phyloP scores from a whole-genome alignment of 805 yeast species.

The Suhomyces emberorum region DNA sequence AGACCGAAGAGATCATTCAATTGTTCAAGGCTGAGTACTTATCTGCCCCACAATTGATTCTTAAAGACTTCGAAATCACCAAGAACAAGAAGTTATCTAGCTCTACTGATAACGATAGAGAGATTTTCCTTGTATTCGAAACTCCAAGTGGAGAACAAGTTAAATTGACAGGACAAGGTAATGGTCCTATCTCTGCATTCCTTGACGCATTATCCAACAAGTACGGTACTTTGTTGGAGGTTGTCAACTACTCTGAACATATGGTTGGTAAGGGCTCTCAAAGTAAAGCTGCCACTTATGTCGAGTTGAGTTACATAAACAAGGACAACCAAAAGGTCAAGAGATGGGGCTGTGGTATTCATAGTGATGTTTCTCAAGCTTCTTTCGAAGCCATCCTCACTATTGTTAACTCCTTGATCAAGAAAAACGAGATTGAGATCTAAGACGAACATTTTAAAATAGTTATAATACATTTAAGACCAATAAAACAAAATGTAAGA shows the following conservation, averaged over 20 bases:
- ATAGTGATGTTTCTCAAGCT: slow-evolving; percentile 43
- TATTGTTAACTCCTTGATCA: slow-evolving; percentile 22
- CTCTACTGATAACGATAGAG: slow-evolving; percentile 15
- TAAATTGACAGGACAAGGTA: slow-evolving; percentile 57
- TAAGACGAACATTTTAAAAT: no score
- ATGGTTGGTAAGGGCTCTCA: slow-evolving; percentile 68
- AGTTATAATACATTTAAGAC: no score
- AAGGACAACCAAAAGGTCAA: slow-evolving; percentile 33
- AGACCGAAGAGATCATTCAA: slow-evolving; percentile 58
- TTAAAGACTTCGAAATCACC: slow-evolving; percentile 23
- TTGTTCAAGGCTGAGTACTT: slow-evolving; percentile 58
- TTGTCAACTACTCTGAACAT: slow-evolving; percentile 67
- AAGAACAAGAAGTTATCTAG: slow-evolving; percentile 13
- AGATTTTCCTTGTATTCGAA: slow-evolving; percentile 19
- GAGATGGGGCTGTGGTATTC: slow-evolving; percentile 45
- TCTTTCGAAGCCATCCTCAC: slow-evolving; percentile 31
- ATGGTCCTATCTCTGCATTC: slow-evolving; percentile 77
- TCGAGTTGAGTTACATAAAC: slow-evolving; percentile 44
- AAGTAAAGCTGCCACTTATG: slow-evolving; percentile 73
- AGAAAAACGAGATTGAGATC: slow-evolving; percentile 26
- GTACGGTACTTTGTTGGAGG: slow-evolving; percentile 55
- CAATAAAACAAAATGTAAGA: no score
- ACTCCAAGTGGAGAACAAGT: slow-evolving; percentile 10
- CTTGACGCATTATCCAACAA: slow-evolving; percentile 57
- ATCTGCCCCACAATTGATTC: slow-evolving; percentile 8